phyloP scores from a whole-genome alignment of 2,329 filamentous ascomycete genomes.

The Teratosphaeria nubilosa region DNA sequence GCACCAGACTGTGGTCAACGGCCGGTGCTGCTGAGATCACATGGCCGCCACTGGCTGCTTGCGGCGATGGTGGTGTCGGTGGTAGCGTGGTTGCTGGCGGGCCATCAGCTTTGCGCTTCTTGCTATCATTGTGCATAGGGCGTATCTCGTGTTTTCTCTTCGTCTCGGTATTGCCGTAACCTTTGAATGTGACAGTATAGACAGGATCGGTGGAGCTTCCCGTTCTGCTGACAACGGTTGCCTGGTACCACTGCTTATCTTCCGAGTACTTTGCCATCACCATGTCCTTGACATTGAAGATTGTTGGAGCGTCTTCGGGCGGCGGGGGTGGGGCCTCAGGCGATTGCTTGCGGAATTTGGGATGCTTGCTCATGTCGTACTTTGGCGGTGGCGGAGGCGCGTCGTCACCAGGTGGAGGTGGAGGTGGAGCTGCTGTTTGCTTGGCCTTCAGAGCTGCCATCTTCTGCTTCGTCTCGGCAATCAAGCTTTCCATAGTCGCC shows the following conservation, averaged over 20 bases:
- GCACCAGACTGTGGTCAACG: slow-evolving; percentile 57
- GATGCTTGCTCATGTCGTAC: slow-evolving; percentile 49
- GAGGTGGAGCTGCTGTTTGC: neutral
- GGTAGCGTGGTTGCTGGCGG: slow-evolving; percentile 40
- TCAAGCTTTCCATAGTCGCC: slow-evolving; percentile 70
- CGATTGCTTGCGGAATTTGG: slow-evolving; percentile 48
- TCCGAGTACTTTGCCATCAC: slow-evolving; percentile 90
- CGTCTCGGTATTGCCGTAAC: slow-evolving; percentile 71
- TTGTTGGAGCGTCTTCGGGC: slow-evolving; percentile 33
- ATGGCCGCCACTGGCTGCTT: slow-evolving; percentile 34
- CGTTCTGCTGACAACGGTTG: slow-evolving; percentile 85
- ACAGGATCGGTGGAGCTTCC: slow-evolving; percentile 84
- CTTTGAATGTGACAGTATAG: slow-evolving; percentile 92
- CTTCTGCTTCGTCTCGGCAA: slow-evolving; percentile 66
- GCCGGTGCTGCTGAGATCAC: slow-evolving; percentile 58
- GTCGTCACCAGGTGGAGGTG: slow-evolving; percentile 30
- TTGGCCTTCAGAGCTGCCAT: slow-evolving; percentile 57
- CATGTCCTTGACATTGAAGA: slow-evolving; percentile 78
- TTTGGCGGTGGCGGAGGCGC: slow-evolving; percentile 15
- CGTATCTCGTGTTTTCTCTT: slow-evolving; percentile 71
- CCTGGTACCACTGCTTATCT: slow-evolving; percentile 84
- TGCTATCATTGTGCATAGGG: slow-evolving; percentile 53
- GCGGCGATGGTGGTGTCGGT: slow-evolving; percentile 28
- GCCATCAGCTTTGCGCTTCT: slow-evolving; percentile 68
- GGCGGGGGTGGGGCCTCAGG: slow-evolving; percentile 23